Evolutionary conservation across 345 rosid species (phyloP).

Genomic region (Lumnitzera racemosa): DNA sequence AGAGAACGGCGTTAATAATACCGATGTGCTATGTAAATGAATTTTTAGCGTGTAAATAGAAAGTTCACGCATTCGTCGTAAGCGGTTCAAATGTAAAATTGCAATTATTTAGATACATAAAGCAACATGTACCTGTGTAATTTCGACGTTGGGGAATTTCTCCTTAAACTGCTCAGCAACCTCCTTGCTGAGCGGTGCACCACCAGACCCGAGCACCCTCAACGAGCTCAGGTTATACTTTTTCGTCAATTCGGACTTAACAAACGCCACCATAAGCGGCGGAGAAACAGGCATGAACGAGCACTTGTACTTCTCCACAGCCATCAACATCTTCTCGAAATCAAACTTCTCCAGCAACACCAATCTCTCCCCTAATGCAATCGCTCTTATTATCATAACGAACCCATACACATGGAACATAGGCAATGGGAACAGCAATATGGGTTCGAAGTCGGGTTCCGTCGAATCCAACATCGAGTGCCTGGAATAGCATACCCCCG

Average conservation of each 20-base stretch:
- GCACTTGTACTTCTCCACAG: conserved; percentile 45
- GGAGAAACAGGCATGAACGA: conserved; percentile 75
- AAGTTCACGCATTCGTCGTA: no score
- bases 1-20: no score
- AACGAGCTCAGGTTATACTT: conserved; percentile 68
- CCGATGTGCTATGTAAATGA: no score
- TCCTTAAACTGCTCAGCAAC: conserved; percentile 49
- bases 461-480: background rate
- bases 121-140: conserved; percentile 39
- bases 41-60: no score
- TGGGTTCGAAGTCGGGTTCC: conserved; percentile 24
- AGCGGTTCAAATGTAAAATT: background rate
- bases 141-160: conserved; percentile 66
- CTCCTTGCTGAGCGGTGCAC: conserved; percentile 83
- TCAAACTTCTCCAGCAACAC: conserved; percentile 42
- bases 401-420: conserved; percentile 44
- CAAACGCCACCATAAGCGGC: conserved; percentile 59
- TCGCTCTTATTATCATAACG: conserved; percentile 23
- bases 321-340: conserved; percentile 28
- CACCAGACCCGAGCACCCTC: conserved; percentile 49
- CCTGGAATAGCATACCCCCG: conserved; percentile 29
- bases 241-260: conserved; percentile 55
- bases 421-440: conserved; percentile 41
- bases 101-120: no score
- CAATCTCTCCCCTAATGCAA: conserved; percentile 31